Percentiles rank a stretch among this genome's conserved stretches.
Evolutionary conservation across 2,329 filamentous ascomycete genomes (phyloP).

Genomic region (Aschersonia sp.): DNA sequence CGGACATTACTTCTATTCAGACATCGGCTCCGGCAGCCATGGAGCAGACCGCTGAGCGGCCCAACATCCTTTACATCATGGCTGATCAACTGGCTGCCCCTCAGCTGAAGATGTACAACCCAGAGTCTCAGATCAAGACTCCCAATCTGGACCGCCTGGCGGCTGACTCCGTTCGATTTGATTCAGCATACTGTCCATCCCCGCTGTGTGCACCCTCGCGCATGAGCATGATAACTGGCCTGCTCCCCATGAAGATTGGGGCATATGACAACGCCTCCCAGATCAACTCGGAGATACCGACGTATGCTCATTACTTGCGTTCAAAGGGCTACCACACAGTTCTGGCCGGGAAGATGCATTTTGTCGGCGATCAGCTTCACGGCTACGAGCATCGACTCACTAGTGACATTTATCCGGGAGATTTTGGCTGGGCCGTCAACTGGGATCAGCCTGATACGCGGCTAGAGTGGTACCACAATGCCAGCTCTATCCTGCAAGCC

Average conservation of each 20-base stretch:
- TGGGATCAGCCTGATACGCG: constrained; percentile 82
- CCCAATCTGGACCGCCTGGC: constrained; percentile 79
- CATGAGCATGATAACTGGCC: constrained; percentile 88
- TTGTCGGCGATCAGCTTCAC: constrained; percentile 86
- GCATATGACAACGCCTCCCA: constrained; percentile 86
- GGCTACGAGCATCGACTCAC: constrained; percentile 87
- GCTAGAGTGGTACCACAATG: constrained; percentile 93
- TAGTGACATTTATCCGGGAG: constrained; percentile 89
- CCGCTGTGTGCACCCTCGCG: constrained; percentile 84
- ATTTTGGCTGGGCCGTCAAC: constrained; percentile 89
- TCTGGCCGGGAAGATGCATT: constrained; percentile 94
- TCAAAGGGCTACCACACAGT: constrained; percentile 78
- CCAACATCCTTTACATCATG: constrained; percentile 66
- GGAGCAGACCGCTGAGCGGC: constrained; percentile 13
- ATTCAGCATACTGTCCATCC: constrained; percentile 88
- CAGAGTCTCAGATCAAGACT: constrained; percentile 77
- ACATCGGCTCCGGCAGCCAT: constrained; percentile 28
- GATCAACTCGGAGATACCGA: constrained; percentile 71
- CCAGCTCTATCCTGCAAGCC: constrained; percentile 82
- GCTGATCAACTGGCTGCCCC: constrained; percentile 89
- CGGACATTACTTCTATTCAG: constrained; percentile 60
- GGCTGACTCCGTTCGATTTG: constrained; percentile 71
- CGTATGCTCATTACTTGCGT: constrained; percentile 84
- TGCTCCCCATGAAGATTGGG: constrained; percentile 80
- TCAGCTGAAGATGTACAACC: constrained; percentile 82